Percentiles rank a stretch among this genome's conserved stretches.
These are phyloP conservation scores for Trematosphaeria pertusa DNA, from an alignment of 2,329 filamentous ascomycete genomes.

Conservation along the genomic window DNA sequence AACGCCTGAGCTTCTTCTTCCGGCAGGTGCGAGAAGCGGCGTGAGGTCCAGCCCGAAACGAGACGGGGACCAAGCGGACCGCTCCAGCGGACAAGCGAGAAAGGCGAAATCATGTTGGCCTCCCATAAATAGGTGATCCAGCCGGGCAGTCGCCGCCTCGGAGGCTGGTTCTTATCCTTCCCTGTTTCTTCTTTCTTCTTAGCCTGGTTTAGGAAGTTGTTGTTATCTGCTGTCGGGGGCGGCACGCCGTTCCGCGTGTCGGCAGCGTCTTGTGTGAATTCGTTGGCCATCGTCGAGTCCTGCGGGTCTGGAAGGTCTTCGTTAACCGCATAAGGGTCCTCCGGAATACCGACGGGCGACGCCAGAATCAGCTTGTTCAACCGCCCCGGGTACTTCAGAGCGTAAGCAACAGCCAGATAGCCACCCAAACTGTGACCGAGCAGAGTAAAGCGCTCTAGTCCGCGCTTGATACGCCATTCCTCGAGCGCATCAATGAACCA, in stretches of 20 bases:
- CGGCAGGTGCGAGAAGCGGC: conserved; percentile 89
- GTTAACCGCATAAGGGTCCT: conserved; percentile 87
- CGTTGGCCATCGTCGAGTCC: conserved; percentile 75
- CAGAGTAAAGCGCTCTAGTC: conserved; percentile 91
- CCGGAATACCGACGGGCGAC: conserved; percentile 91
- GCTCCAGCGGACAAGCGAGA: conserved; percentile 85
- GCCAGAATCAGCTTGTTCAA: conserved; percentile 96
- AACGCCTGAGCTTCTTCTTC: conserved; percentile 79
- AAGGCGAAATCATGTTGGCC: conserved; percentile 87
- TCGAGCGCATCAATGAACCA: conserved; percentile 98
- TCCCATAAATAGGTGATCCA: conserved; percentile 97
- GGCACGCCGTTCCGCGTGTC: conserved; percentile 73
- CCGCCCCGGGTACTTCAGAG: conserved; percentile 92
- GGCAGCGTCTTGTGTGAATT: conserved; percentile 79
- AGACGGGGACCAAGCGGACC: conserved; percentile 90
- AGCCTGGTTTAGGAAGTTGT: conserved; percentile 62
- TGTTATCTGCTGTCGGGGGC: conserved; percentile 65
- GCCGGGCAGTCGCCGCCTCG: conserved; percentile 71
- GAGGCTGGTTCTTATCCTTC: conserved; percentile 51
- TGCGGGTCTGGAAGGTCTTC: conserved; percentile 79
- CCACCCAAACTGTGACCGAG: conserved; percentile 93
- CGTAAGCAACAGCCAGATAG: conserved; percentile 94
- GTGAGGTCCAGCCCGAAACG: conserved; percentile 92
- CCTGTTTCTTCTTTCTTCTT: conserved; percentile 48
- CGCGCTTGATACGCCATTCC: conserved; percentile 89